These are phyloP conservation scores for Eremomyces bilateralis DNA, from an alignment of 495 filamentous ascomycete species.

Conservation along the genomic window DNA sequence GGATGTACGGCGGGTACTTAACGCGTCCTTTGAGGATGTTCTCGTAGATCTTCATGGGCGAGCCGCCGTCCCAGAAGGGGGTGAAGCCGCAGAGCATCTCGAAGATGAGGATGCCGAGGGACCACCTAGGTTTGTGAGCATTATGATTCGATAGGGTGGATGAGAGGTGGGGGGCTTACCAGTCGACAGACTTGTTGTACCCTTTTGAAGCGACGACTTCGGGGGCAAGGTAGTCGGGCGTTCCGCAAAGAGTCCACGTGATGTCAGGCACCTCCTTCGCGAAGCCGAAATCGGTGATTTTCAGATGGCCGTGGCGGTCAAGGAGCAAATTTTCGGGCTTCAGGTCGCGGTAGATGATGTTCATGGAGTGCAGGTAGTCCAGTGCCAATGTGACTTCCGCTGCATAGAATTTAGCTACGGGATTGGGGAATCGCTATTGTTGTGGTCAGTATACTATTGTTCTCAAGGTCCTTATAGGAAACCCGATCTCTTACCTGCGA, in stretches of 20 bases:
- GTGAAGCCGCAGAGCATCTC: slow-evolving; percentile 99
- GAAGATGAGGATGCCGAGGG: slow-evolving; percentile 90
- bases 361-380: slow-evolving; percentile 82
- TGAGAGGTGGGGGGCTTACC: slow-evolving; percentile 33
- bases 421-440: slow-evolving; percentile 81
- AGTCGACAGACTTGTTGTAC: slow-evolving; percentile 98
- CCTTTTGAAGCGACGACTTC: slow-evolving; percentile 95
- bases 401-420: slow-evolving; percentile 96
- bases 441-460: no score
- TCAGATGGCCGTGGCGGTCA: slow-evolving; percentile 89
- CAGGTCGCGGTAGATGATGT: slow-evolving; percentile 94
- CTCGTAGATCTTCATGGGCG: slow-evolving; percentile 97
- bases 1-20: slow-evolving; percentile 89
- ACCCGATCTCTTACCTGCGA: slow-evolving; percentile 55
- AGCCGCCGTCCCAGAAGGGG: slow-evolving; percentile 94
- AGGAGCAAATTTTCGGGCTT: slow-evolving; percentile 93
- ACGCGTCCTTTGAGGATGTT: slow-evolving; percentile 86
- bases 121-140: slow-evolving; percentile 50
- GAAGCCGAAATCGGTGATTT: slow-evolving; percentile 98
- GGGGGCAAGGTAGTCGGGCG: slow-evolving; percentile 93
- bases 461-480: no score
- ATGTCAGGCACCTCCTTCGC: slow-evolving; percentile 97
- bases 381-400: slow-evolving; percentile 89
- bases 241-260: slow-evolving; percentile 96
- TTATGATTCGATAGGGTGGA: background rate